Base-by-base conservation (phyloP, 306 rosid species). In the Leucaena leucocephala region DNA sequence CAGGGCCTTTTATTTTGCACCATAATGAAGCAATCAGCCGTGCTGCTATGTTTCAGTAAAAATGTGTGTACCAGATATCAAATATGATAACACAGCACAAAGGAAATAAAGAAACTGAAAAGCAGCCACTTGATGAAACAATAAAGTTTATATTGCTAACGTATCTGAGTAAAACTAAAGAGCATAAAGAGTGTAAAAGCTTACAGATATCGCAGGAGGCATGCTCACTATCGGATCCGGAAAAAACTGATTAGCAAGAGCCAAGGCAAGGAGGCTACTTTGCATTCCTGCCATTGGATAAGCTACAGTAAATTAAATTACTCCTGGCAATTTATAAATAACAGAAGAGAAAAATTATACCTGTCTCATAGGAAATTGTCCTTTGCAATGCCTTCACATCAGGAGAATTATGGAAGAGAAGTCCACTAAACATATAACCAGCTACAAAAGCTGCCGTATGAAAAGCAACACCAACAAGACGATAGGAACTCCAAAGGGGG, bases 181-280 rank as follows among this genome's bases (percentile, higher is more conserved):
- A 83, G 74, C 52, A 59, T 68, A 42, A 34, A 79, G 75, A 45
- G 45, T 64, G 46, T n/a, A 82, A 33, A 48, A 72, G 87, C 93
- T 91, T 81, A 94, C 98, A 27, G 98, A 94, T 75, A 94, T 87
- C 48, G 98, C 98, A 10, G 98, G 97, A 83, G 98, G 92, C 65
- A 94, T 90, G 61, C 97, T 71, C 72, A 94, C 97, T 4, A 69
- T 81, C 35, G 97, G 97, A 82, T 94, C 97, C 87, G 86, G 83
- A 57, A 94, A 94, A 80, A 94, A 94, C 27, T 90, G 86, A 81
- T 94, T 94, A 9, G 98, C 97, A 49, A 94, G 95, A 43, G 98
- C 97, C 87, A 92, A 93, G 75, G 97, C 98, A 65, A 94, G 97
- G 79, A 94, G 97, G 81, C 98, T 94, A 83, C 98, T 92, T 80